Evolutionary conservation across 192 early-diverging fungal species (phyloP).

Genomic region (Coemansia sp.): DNA sequence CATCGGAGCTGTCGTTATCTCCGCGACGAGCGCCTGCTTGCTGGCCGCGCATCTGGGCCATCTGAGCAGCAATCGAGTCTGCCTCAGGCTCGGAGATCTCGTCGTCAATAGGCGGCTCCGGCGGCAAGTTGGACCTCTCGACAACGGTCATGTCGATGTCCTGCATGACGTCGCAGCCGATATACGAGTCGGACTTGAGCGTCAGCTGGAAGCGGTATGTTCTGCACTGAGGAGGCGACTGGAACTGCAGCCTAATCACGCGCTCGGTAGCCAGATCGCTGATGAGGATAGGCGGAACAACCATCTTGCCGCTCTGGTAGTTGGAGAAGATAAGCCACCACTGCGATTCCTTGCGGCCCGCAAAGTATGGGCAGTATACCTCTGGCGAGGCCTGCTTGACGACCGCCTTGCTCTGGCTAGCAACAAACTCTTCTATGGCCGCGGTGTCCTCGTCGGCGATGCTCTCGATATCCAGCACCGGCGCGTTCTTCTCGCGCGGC

Average conservation of each 20-base stretch:
- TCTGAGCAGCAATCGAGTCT: constrained; percentile 92
- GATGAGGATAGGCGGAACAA: constrained; percentile 74
- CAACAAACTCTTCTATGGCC: constrained; percentile 4
- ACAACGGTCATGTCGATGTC: constrained; percentile 76
- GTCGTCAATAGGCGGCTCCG: constrained; percentile 71
- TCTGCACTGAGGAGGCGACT: constrained; percentile 84
- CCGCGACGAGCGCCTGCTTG: constrained; percentile 42
- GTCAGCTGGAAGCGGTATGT: constrained; percentile 75
- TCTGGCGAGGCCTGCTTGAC: constrained; percentile 35
- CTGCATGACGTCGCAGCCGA: constrained; percentile 77
- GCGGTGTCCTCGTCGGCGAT: constrained; percentile 22
- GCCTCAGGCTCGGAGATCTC: constrained; percentile 97
- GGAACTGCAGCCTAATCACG: constrained; percentile 84
- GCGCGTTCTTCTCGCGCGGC: constrained; percentile 23
- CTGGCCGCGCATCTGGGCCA: constrained; percentile 84
- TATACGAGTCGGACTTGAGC: constrained; percentile 85
- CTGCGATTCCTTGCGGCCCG: constrained; percentile 69
- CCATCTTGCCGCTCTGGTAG: constrained; percentile 76
- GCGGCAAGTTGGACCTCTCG: constrained; percentile 67
- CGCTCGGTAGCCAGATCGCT: constrained; percentile 66
- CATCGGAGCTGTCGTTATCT: constrained; percentile 53
- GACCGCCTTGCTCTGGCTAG: constrained; percentile 17
- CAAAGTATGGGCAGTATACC: constrained; percentile 53
- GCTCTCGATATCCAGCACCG: constrained; percentile 44
- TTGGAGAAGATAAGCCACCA: constrained; percentile 94